Evolutionary conservation across 768 basidiomycete species (phyloP).

Genomic region (Mycena vulgaris): DNA sequence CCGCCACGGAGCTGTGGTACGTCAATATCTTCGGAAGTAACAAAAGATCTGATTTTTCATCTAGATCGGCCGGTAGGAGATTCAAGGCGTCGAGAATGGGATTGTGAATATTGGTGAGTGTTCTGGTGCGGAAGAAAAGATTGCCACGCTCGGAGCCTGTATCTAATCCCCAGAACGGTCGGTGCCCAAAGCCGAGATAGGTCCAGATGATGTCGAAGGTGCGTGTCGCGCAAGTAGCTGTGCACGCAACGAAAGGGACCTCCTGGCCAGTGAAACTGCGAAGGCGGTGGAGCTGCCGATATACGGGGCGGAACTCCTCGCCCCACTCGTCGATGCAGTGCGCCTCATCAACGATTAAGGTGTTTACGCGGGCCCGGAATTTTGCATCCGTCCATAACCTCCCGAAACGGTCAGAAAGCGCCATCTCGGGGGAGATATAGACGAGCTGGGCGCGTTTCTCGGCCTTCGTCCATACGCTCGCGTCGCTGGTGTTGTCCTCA

Average conservation of each 20-base stretch:
- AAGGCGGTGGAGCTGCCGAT: conserved; percentile 42
- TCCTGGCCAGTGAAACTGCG: conserved; percentile 46
- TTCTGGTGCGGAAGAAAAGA: conserved; percentile 39
- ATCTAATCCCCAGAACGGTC: conserved; percentile 53
- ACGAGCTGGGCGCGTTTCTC: conserved; percentile 13
- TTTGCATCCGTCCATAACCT: conserved; percentile 47
- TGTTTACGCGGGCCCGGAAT: conserved; percentile 43
- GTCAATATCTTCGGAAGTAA: conserved; percentile 37
- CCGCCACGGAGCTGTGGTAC: conserved; percentile 36
- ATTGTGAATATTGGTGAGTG: conserved; percentile 31
- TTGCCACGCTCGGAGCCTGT: conserved; percentile 45
- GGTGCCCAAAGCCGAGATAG: conserved; percentile 44
- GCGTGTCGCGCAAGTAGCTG: conserved; percentile 46
- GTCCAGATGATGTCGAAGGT: conserved; percentile 44
- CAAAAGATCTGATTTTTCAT: conserved; percentile 11
- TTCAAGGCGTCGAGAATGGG: conserved; percentile 39
- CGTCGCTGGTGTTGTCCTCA: conserved; percentile 20
- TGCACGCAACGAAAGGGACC: conserved; percentile 47
- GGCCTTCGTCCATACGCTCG: conserved; percentile 4
- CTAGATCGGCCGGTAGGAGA: conserved; percentile 34
- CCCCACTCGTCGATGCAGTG: conserved; percentile 55
- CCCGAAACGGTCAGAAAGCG: conserved; percentile 42
- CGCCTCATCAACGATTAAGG: conserved; percentile 51
- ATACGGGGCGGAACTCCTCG: conserved; percentile 45
- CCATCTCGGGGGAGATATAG: conserved; percentile 39